These are phyloP conservation scores for Tricholoma hemisulphureum DNA, from an alignment of 768 basidiomycete genomes.

Conservation along the genomic window DNA sequence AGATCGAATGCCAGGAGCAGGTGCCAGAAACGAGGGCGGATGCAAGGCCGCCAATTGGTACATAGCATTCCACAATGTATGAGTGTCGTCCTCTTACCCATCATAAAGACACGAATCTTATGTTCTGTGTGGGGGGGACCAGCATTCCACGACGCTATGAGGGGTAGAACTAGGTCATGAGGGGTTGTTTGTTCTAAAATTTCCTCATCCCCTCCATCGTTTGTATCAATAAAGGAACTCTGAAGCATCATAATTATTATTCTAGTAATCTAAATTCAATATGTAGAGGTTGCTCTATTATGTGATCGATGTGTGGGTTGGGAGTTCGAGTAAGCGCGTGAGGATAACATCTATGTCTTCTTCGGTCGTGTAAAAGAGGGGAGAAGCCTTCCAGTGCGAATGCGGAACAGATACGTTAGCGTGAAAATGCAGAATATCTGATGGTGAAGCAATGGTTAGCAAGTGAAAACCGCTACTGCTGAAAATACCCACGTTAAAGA, in stretches of 20 bases:
- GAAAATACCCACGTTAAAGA: slow-evolving; percentile 41
- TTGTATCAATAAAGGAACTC: too few species aligned
- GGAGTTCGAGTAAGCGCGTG: background rate
- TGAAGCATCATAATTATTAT: too few species aligned
- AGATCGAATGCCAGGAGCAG: background rate
- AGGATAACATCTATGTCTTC: background rate
- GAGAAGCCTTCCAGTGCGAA: slow-evolving; percentile 33
- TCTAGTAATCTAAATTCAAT: too few species aligned
- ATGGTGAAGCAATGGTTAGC: background rate
- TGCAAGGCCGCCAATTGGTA: background rate
- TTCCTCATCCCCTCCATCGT: background rate
- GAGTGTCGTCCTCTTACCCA: too few species aligned
- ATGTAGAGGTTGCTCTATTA: too few species aligned
- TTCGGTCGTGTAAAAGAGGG: slow-evolving; percentile 15
- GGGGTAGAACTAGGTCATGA: background rate
- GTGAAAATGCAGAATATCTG: slow-evolving; percentile 47
- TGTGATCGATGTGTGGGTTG: background rate
- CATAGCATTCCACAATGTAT: too few species aligned
- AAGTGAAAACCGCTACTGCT: background rate
- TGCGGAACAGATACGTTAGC: slow-evolving; percentile 59
- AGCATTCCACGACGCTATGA: too few species aligned
- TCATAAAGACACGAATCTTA: too few species aligned
- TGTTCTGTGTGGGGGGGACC: too few species aligned
- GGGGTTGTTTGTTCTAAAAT: background rate
- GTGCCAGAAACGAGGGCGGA: background rate